These are phyloP conservation scores for Pholiota conissans DNA, from an alignment of 768 basidiomycete genomes.

Conservation along the genomic window DNA sequence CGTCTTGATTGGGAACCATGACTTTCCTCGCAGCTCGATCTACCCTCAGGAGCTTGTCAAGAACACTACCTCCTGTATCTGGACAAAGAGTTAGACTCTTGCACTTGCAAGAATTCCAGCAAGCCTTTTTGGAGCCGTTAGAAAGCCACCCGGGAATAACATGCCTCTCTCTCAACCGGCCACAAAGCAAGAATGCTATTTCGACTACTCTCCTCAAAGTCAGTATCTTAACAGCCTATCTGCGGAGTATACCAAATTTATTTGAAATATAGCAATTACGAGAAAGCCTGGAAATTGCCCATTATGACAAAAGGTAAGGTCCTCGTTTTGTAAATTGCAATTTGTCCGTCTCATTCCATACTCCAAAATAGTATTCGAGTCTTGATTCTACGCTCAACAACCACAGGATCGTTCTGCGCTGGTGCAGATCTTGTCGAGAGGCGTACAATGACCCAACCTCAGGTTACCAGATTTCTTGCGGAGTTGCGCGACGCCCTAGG, in stretches of 20 bases:
- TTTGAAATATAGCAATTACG: constrained; percentile 59
- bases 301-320: constrained; percentile 63
- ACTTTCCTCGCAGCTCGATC: neutral
- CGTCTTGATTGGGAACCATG: neutral
- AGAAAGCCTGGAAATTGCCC: constrained; percentile 64
- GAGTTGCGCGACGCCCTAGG: constrained; percentile 71
- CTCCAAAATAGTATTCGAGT: constrained; percentile 60
- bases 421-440: constrained; percentile 90
- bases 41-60: neutral
- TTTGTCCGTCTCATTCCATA: neutral
- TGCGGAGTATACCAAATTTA: neutral
- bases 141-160: constrained; percentile 62
- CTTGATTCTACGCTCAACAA: constrained; percentile 80
- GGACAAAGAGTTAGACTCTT: constrained; percentile 13
- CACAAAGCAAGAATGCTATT: constrained; percentile 86
- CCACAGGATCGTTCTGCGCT: constrained; percentile 82
- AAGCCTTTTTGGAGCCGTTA: constrained; percentile 53
- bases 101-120: constrained; percentile 18
- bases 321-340: neutral
- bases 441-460: constrained; percentile 72
- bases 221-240: constrained; percentile 9
- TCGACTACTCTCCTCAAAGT: constrained; percentile 73
- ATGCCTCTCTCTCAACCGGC: constrained; percentile 78
- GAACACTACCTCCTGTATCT: neutral
- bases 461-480: constrained; percentile 77